Conservation (phyloP, 2,329 filamentous ascomycete species). For the Sporothrix protearum region DNA sequence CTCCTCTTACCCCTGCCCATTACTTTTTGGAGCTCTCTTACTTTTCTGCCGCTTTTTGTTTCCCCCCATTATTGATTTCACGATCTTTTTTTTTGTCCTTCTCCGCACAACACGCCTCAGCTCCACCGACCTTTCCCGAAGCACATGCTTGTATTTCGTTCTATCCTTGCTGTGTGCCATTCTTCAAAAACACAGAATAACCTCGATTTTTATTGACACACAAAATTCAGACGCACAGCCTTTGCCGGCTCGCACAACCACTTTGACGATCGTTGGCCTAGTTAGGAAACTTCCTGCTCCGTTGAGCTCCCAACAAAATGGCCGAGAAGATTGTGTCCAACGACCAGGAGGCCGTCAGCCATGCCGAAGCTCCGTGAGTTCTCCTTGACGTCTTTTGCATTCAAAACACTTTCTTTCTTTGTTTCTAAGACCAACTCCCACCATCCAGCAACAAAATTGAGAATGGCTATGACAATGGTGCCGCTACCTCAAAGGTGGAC, state of each 20-base stretch:
- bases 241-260: not conserved
- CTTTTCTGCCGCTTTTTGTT: not conserved
- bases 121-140: not conserved
- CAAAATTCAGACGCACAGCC: not conserved
- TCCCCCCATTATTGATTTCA: not conserved
- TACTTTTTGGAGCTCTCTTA: not conserved
- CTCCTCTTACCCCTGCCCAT: not conserved
- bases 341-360: conserved; percentile 9
- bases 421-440: not conserved
- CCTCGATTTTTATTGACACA: not conserved
- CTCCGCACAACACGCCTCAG: not conserved
- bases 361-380: conserved; percentile 18
- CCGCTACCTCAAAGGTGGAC: not conserved
- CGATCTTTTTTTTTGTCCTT: not conserved
- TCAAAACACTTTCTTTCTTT: not conserved
- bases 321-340: conserved; percentile 18
- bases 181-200: not conserved
- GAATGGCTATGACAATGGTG: not conserved
- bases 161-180: not conserved
- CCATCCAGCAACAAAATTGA: not conserved
- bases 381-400: not conserved
- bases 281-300: not conserved
- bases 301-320: conserved; percentile 7
- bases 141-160: not conserved
- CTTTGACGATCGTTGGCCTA: not conserved